Conservation (phyloP, 2,329 filamentous ascomycete genomes). For the Nemania sp. region DNA sequence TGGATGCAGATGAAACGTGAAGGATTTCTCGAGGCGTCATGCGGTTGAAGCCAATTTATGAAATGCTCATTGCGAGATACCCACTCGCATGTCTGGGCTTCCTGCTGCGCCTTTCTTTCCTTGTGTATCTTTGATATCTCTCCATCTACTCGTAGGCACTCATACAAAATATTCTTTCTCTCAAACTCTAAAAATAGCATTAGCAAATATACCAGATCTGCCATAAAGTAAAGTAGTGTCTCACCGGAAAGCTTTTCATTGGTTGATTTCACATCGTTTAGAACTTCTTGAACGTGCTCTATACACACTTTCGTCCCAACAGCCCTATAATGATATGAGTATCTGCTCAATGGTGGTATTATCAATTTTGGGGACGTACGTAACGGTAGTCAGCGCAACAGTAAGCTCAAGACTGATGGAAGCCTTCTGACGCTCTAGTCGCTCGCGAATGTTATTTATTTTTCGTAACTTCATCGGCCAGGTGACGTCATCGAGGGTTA, state of each 20-base stretch:
- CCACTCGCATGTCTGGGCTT: conserved; percentile 35
- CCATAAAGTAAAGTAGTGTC: background rate
- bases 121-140: conserved; percentile 19
- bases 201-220: background rate
- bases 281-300: background rate
- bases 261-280: background rate
- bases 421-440: conserved; percentile 21
- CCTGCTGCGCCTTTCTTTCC: conserved; percentile 17
- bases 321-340: background rate
- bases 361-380: conserved; percentile 16
- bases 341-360: background rate
- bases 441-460: background rate
- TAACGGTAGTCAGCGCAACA: background rate
- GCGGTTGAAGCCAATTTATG: conserved; percentile 15
- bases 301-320: background rate
- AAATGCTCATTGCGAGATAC: conserved; percentile 21
- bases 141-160: conserved; percentile 1
- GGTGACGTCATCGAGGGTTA: background rate
- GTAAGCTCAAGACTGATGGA: conserved; percentile 11
- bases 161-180: background rate
- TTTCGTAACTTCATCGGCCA: conserved; percentile 9
- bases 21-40: too few species aligned
- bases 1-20: conserved; percentile 38
- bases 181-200: conserved; percentile 4
- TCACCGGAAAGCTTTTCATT: background rate